Base-by-base conservation (phyloP, 805 yeast genomes). In the Pichia occidentalis region DNA sequence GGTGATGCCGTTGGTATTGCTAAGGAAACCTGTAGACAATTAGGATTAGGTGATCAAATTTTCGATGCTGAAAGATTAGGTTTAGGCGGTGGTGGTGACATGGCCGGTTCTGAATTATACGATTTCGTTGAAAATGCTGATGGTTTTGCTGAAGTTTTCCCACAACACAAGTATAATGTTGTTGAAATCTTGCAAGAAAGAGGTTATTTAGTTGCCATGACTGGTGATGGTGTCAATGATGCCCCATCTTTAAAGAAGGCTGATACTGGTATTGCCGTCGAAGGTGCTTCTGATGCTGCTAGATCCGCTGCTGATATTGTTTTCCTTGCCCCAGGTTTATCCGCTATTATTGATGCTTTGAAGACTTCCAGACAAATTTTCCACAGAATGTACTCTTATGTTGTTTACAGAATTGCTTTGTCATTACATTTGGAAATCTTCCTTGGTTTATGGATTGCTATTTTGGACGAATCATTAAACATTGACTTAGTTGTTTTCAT, bases 1-100 rank as follows among this genome's bases (percentile, higher is more conserved):
- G 96, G 95, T 79, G 96, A 86, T 72, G 95, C 95, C 66, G 95
- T 87, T 60, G 95, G 95, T 76, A 87, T 87, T 70, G 95, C 95
- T 60, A 83, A 85, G 78, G 96, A 87, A 74, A 86, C 95, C 63
- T 85, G 95, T 70, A 83, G 95, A 70, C 95, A 86, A 75, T 77
- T 86, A 66, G 95, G 95, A 66, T 73, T 86, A 55, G 95, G 96
- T 70, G 82, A 94, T 55, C 85, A 85, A 80, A 85, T 86, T 60
- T 86, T 84, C 76, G 86, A 86, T 65, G 95, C 95, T 58, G 95
- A 87, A 72, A 80, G 90, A 70, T 77, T 86, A 67, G 95, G 95
- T 75, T 75, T 87, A 59, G 87, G 94, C 63, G 92, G 95, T 67
- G 70, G 64, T 39, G 87, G 87, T 73, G 87, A 80, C 71, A 80